Percentiles rank a stretch among this genome's conserved stretches.
These are phyloP conservation scores for Climacium dendroides DNA, from an alignment of 225 moss, liverwort and hornwort species.

Conservation along the genomic window DNA sequence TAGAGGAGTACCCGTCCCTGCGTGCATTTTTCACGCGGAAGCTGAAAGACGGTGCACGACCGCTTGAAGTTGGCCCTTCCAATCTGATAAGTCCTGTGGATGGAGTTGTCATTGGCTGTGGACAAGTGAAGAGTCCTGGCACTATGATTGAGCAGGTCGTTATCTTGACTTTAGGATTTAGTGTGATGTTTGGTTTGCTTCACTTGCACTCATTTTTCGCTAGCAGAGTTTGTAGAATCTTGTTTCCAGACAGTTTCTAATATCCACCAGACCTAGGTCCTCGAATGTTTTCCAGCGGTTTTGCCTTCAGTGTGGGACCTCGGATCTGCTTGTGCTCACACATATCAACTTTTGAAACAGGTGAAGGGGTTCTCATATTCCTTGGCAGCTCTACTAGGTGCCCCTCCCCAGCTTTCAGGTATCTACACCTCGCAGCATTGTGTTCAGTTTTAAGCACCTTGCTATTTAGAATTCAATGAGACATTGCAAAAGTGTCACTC, in stretches of 20 bases:
- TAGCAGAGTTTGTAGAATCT: background rate
- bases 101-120: slow-evolving; percentile 63
- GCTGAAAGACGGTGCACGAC: slow-evolving; percentile 71
- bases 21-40: slow-evolving; percentile 80
- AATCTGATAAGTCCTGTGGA: slow-evolving; percentile 89
- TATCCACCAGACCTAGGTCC: background rate
- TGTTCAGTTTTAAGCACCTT: background rate
- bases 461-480: background rate
- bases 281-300: background rate
- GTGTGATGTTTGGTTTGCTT: background rate
- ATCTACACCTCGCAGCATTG: background rate
- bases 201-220: background rate
- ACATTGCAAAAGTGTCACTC: background rate
- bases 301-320: background rate
- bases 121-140: slow-evolving; percentile 55
- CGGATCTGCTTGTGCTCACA: background rate
- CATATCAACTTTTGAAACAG: slow-evolving; percentile 20
- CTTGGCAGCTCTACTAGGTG: slow-evolving; percentile 68
- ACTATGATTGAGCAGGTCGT: slow-evolving; percentile 83
- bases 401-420: slow-evolving; percentile 58
- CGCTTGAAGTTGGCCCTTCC: slow-evolving; percentile 61
- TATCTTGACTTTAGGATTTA: background rate
- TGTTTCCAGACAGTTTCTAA: background rate
- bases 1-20: slow-evolving; percentile 68
- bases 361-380: slow-evolving; percentile 96